phyloP scores from a whole-genome alignment of 805 yeast species.

The Torulaspora gathmanii region DNA sequence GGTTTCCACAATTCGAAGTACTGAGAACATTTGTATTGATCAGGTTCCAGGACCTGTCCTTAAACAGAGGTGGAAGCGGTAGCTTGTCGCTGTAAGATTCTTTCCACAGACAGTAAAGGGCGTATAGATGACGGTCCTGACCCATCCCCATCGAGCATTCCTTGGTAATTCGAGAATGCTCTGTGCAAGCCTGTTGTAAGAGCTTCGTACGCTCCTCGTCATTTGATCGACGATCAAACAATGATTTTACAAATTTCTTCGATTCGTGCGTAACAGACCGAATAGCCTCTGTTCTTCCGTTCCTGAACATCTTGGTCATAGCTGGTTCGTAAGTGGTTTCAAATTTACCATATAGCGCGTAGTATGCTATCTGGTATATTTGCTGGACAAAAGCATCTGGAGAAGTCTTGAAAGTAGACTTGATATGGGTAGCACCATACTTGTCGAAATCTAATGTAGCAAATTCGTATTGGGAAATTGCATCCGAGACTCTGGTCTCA shows the following conservation, averaged over 20 bases:
- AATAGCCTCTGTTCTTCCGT: conserved; percentile 91
- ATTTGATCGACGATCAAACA: conserved; percentile 64
- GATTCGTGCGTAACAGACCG: conserved; percentile 79
- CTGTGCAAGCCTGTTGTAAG: conserved; percentile 63
- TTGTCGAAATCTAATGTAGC: conserved; percentile 64
- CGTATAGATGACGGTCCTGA: conserved; percentile 89
- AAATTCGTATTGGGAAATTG: conserved; percentile 86
- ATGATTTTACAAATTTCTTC: conserved; percentile 74
- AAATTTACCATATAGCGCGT: conserved; percentile 85
- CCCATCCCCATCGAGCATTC: conserved; percentile 74
- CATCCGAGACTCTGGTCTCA: conserved; percentile 81
- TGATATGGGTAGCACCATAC: conserved; percentile 73
- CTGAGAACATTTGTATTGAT: conserved; percentile 75
- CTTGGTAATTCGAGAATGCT: conserved; percentile 64
- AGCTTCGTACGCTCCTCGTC: conserved; percentile 52
- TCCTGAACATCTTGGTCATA: conserved; percentile 82
- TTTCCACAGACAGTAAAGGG: conserved; percentile 84
- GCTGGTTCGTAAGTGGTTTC: conserved; percentile 96
- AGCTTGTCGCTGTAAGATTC: conserved; percentile 27
- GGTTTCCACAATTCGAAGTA: conserved; percentile 89
- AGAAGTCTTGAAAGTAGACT: conserved; percentile 69
- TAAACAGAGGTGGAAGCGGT: conserved; percentile 67
- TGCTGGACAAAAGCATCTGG: conserved; percentile 95
- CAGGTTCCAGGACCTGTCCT: conserved; percentile 84
- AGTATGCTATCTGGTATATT: conserved; percentile 90